Percentiles rank a stretch among this genome's conserved stretches.
These are phyloP conservation scores for Kodamaea neixiangensis DNA, from an alignment of 805 yeast genomes.

Conservation along the genomic window DNA sequence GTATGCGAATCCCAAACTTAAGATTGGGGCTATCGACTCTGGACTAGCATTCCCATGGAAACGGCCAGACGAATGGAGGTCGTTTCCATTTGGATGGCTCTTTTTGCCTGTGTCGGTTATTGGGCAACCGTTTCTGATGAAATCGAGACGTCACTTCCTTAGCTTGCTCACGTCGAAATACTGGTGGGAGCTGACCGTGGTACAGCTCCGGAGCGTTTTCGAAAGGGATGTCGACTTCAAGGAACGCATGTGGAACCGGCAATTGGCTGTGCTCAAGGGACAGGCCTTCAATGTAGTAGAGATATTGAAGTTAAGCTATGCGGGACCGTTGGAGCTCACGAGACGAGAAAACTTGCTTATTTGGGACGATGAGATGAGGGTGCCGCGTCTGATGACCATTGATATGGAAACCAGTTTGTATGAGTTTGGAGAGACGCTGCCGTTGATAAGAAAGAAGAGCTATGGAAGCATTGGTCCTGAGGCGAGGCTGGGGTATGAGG, in stretches of 20 bases:
- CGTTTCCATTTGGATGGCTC: constrained; percentile 79
- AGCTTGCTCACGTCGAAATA: constrained; percentile 56
- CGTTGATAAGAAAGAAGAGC: constrained; percentile 4
- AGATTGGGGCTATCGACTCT: constrained; percentile 73
- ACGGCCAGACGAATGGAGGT: constrained; percentile 80
- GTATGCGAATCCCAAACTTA: constrained; percentile 39
- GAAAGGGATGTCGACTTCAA: constrained; percentile 61
- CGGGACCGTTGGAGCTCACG: constrained; percentile 69
- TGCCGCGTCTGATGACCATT: constrained; percentile 40
- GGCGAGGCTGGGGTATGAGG: constrained; percentile 14
- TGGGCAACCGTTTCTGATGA: constrained; percentile 64
- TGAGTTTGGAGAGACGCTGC: constrained; percentile 14
- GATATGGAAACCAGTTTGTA: constrained; percentile 35
- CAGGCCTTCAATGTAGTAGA: constrained; percentile 79
- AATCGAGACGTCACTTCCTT: constrained; percentile 56
- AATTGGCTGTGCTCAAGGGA: constrained; percentile 71
- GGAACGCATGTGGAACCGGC: constrained; percentile 65
- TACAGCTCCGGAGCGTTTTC: constrained; percentile 49
- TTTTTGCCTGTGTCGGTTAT: constrained; percentile 63
- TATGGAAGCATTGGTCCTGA: constrained; percentile 5
- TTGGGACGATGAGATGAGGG: constrained; percentile 61
- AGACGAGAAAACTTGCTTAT: constrained; percentile 57
- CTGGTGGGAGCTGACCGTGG: constrained; percentile 72
- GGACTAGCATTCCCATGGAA: constrained; percentile 80
- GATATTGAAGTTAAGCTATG: constrained; percentile 53